Base-by-base conservation (phyloP, 1,284 basidiomycete genomes). In the Microbotryum violaceum region DNA sequence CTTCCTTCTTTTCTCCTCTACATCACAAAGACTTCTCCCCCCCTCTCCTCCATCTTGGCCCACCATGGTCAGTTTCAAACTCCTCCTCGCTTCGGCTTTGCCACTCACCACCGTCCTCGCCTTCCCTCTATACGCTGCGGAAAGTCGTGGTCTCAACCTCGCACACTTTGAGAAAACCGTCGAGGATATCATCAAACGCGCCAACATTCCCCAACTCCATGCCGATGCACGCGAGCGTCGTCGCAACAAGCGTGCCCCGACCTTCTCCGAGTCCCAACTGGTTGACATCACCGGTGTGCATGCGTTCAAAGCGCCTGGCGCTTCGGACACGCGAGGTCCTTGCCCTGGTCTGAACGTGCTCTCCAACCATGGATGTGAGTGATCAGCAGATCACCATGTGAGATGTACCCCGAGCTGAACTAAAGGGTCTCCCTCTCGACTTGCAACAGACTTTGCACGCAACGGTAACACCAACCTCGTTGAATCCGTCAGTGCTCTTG, bases 321-420 rank as follows among this genome's bases (percentile, higher is more conserved):
- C 27, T 9, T 21, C n/a, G 42, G 47, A 60, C 20, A 60, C 59
- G 16, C 46, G 59, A n/a, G 59, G 59, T 23, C 59, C 59, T 44
- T 60, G 59, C 46, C 53, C 48, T 10, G 53, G 53, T 6, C 21
- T 60, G 21, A 60, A 55, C 16, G 37, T 56, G 9, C 47, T 60
- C 6, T 18, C 58, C 27, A 59, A 59, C 52, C 58, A 59, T 44
- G 59, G 59, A 25, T 60, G 53, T 44, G 6, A 25, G 51, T 10
- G 25, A 29, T 53, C 51, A 27, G 48, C 2, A 2, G 9, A 12
- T 1, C 1, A 12, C 20, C 21, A 12, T n/a, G 27, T 21, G 1
- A 16, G 48, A 21, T 21, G 27, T 48, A 20, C 16, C 37, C 37
- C 3, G 37, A 31, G 20, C 27, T 52, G 18, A 52, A 23, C 1